Evolutionary conservation across 805 yeast species (phyloP).

Genomic region (Schizosaccharomyces lindneri): DNA sequence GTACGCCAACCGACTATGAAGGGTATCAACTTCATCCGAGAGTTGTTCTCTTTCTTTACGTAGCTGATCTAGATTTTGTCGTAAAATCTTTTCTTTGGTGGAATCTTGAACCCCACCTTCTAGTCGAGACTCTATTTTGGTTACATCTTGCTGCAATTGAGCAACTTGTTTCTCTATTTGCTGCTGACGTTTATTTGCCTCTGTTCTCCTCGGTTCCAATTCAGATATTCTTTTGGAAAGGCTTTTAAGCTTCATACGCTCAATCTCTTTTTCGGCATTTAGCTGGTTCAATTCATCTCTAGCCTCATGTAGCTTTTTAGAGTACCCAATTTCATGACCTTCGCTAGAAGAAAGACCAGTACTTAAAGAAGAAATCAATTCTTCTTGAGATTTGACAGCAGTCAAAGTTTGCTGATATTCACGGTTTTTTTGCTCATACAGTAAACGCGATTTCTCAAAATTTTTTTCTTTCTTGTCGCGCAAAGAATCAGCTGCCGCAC

Average conservation of each 20-base stretch:
- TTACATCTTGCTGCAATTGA: slow-evolving; percentile 15
- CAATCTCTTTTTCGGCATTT: slow-evolving; percentile 31
- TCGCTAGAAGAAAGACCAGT: slow-evolving; percentile 82
- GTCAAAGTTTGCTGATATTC: slow-evolving; percentile 14
- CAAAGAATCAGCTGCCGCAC: slow-evolving; percentile 14
- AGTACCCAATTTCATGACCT: slow-evolving; percentile 50
- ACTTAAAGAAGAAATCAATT: slow-evolving; percentile 51
- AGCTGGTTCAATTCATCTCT: slow-evolving; percentile 30
- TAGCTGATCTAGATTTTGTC: slow-evolving; percentile 15
- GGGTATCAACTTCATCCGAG: slow-evolving; percentile 24
- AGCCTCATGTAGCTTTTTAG: slow-evolving; percentile 35
- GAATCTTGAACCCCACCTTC: slow-evolving; percentile 22
- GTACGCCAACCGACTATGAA: slow-evolving; percentile 42
- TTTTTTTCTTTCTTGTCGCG: slow-evolving; percentile 7
- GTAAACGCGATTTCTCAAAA: slow-evolving; percentile 21
- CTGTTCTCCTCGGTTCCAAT: slow-evolving; percentile 23
- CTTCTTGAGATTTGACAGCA: slow-evolving; percentile 21
- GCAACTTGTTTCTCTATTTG: slow-evolving; percentile 21
- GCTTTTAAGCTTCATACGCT: slow-evolving; percentile 32
- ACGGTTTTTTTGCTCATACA: slow-evolving; percentile 21
- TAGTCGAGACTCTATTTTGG: slow-evolving; percentile 6
- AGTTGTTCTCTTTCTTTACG: slow-evolving; percentile 14
- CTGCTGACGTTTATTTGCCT: slow-evolving; percentile 28
- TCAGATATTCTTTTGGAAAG: slow-evolving; percentile 27
- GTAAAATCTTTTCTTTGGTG: slow-evolving; percentile 7